Base-by-base conservation (phyloP, 768 basidiomycete species). In the Leccinellum rugosiceps region DNA sequence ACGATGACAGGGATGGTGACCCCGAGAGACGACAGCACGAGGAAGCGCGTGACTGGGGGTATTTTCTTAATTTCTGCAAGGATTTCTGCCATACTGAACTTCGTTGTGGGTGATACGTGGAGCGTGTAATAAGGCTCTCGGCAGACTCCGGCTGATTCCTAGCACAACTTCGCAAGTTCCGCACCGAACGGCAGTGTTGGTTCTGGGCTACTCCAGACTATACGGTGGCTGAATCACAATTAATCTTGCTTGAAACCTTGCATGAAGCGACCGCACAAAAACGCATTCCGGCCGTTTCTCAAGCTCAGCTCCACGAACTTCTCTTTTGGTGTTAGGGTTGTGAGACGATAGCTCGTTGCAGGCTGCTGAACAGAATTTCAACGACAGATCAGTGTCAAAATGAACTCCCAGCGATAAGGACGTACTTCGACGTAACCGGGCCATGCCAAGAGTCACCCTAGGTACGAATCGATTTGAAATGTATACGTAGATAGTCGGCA, bases 11-110 rank as follows among this genome's bases (percentile, higher is more conserved):
- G 80, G 1, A 86, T 21, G 0, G 90, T 83, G 38, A 91, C 75
- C 0, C 73, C 83, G 3, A 90, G 65, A 2, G 84, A 81, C 2
- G 89, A 87, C 21, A 73, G 75, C 56, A 82, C 78, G 6, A 91
- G 69, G 55, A 86, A 83, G 31, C 92, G 83, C 6, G 92, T 93
- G 35, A 94, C 86, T 32, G 88, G 87, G 0, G 92, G 92, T 1
- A 94, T 90, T 75, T 91, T 92, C 64, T 78, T 82, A 52, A 93
- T 71, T 75, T 92, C 88, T 21, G 81, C 76, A 3, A 79, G 23
- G 35, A 85, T 65, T 17, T 76, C 73, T 51, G 79, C 73, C 82
- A 83, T 83, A 19, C n/a, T 43, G 41, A 43, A 43, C n/a, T 19
- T 41, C 17, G 35, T 38, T 9, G 35, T 17, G 8, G 8, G 35